Evolutionary conservation across 495 filamentous ascomycete species (phyloP).

Genomic region (Pyrenula aspistea): DNA sequence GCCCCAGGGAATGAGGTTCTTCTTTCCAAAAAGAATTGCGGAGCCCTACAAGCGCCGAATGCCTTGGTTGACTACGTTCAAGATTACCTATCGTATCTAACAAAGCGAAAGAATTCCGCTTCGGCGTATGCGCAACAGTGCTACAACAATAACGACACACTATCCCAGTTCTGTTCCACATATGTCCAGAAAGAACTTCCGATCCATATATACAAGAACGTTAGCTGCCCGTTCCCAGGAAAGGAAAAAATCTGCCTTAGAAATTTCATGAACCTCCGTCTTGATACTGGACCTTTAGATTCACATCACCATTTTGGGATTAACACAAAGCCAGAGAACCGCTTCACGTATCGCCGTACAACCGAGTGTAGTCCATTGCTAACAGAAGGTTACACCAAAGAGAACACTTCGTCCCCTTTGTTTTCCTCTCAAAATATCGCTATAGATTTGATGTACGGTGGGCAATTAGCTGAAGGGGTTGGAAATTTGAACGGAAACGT

Average conservation of each 20-base stretch:
- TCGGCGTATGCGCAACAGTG: neutral
- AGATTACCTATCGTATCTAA: neutral
- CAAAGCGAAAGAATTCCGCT: neutral
- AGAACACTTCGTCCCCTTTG: neutral
- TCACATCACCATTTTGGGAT: slow-evolving; percentile 7
- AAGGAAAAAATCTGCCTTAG: neutral
- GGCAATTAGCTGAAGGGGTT: neutral
- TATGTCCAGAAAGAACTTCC: neutral
- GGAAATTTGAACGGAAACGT: neutral
- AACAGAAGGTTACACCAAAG: neutral
- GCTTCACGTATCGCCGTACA: slow-evolving; percentile 6
- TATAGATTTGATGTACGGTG: neutral
- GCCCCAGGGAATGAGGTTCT: neutral
- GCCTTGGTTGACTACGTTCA: neutral
- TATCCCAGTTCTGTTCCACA: neutral
- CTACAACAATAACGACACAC: neutral
- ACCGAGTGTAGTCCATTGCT: neutral
- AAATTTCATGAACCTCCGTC: neutral
- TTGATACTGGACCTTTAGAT: slow-evolving; percentile 9
- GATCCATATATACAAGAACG: neutral
- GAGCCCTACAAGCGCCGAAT: neutral
- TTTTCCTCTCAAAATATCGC: neutral
- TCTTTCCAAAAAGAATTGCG: neutral
- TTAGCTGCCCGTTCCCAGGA: neutral
- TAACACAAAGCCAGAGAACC: slow-evolving; percentile 2